Percentiles rank a stretch among this genome's conserved stretches.
Conservation (phyloP, 768 basidiomycete species). For the Cystoderma amianthinum region DNA sequence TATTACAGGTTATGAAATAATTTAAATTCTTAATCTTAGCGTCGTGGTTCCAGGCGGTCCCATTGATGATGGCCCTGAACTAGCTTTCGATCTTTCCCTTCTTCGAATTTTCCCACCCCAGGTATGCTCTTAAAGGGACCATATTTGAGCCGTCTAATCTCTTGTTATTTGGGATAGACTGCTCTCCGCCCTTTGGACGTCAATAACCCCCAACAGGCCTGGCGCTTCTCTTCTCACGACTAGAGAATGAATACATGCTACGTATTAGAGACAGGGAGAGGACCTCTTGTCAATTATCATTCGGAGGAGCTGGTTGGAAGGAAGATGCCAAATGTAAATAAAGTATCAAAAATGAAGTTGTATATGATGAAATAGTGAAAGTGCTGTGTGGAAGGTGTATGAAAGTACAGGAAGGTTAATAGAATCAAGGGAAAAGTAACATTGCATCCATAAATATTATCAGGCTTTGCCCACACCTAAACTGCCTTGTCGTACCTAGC, state of each 20-base stretch:
- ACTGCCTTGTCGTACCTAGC: too few relatives aligned
- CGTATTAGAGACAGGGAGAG: too few relatives aligned
- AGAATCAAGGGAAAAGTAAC: too few relatives aligned
- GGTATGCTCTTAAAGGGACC: not conserved
- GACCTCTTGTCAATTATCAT: too few relatives aligned
- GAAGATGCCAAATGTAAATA: too few relatives aligned
- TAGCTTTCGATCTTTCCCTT: not conserved
- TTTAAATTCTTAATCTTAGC: not conserved
- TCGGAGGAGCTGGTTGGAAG: too few relatives aligned
- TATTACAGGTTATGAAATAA: not conserved
- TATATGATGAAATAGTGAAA: too few relatives aligned
- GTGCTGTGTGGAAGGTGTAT: too few relatives aligned
- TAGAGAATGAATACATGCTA: not conserved
- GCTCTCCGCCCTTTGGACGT: not conserved
- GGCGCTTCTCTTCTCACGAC: not conserved
- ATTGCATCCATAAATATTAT: too few relatives aligned
- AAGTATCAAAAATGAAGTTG: too few relatives aligned
- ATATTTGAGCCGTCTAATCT: not conserved
- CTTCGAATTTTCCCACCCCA: not conserved
- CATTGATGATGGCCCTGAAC: not conserved
- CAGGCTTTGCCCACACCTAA: too few relatives aligned
- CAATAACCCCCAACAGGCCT: conserved; percentile 1
- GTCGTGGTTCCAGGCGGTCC: not conserved
- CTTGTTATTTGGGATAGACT: not conserved
- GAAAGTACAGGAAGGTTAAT: too few relatives aligned